A percentile compares a stretch with the other conserved stretches of the same genome.
phyloP scores from a whole-genome alignment of 2,329 filamentous ascomycete species.

The Arthrobotrys iridis region DNA sequence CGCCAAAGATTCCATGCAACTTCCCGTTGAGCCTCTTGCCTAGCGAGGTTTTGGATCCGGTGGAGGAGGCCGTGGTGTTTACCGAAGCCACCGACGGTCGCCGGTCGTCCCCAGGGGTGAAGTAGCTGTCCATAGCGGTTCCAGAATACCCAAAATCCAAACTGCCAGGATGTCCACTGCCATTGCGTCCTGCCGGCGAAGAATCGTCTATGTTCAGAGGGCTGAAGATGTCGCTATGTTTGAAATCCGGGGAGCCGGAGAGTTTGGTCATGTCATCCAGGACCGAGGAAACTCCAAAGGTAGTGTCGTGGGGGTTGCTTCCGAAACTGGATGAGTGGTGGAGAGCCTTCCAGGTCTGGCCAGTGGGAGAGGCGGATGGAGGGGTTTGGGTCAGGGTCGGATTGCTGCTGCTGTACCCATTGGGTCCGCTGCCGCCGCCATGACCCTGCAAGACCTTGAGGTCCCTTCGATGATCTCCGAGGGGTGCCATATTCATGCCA shows the following conservation, averaged over 20 bases:
- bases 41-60: conserved; percentile 77
- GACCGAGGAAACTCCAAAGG: conserved; percentile 41
- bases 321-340: conserved; percentile 47
- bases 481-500: conserved; percentile 50
- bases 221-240: conserved; percentile 43
- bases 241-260: conserved; percentile 42
- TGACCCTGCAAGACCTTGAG: conserved; percentile 50
- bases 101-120: conserved; percentile 70
- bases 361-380: conserved; percentile 50
- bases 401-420: conserved; percentile 49
- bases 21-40: conserved; percentile 79
- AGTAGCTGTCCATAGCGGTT: conserved; percentile 56
- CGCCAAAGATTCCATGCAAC: conserved; percentile 90
- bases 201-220: conserved; percentile 46
- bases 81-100: conserved; percentile 89
- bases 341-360: conserved; percentile 44
- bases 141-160: conserved; percentile 42
- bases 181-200: conserved; percentile 32
- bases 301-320: conserved; percentile 34
- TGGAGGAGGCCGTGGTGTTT: conserved; percentile 83
- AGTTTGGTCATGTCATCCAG: conserved; percentile 46
- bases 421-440: conserved; percentile 14
- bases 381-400: conserved; percentile 50
- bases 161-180: conserved; percentile 21
- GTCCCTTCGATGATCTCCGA: conserved; percentile 50